Evolutionary conservation across 2,329 filamentous ascomycete species (phyloP).

Genomic region (Pseudogymnoascus sp.): DNA sequence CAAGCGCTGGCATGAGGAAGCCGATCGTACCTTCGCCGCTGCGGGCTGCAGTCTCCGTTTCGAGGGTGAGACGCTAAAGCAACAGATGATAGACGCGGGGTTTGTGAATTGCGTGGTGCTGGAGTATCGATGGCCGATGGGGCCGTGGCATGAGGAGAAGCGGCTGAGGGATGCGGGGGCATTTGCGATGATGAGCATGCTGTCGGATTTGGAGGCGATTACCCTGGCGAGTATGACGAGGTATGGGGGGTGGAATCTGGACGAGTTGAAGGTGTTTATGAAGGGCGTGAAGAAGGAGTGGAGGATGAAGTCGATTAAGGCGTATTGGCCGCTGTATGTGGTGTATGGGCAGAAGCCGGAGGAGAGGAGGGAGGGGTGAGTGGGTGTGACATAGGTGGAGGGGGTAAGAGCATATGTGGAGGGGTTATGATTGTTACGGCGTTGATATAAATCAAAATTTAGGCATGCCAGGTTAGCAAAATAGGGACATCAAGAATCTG

Average conservation of each 20-base stretch:
- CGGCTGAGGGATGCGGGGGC: conserved; percentile 31
- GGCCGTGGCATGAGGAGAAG: conserved; percentile 32
- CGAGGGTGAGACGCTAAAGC: conserved; percentile 11
- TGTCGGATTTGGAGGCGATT: conserved; percentile 22
- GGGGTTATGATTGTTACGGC: background rate
- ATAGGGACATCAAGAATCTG: background rate
- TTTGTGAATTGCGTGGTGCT: conserved; percentile 35
- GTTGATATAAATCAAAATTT: background rate
- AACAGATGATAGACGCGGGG: conserved; percentile 28
- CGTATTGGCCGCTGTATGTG: conserved; percentile 12
- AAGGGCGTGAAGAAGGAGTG: conserved; percentile 14
- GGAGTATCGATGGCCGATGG: conserved; percentile 34
- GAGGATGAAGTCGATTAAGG: conserved; percentile 14
- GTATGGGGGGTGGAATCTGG: conserved; percentile 13
- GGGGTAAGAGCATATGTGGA: background rate
- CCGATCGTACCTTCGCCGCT: conserved; percentile 12
- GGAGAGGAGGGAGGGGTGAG: background rate
- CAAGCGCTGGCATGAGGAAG: conserved; percentile 13
- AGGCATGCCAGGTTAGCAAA: background rate
- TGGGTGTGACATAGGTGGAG: background rate
- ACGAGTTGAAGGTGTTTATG: conserved; percentile 16
- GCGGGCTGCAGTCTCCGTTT: conserved; percentile 12
- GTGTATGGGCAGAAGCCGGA: conserved; percentile 17
- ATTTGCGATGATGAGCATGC: conserved; percentile 14
- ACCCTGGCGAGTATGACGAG: conserved; percentile 17